A percentile compares a stretch with the other conserved stretches of the same genome.
phyloP scores from a whole-genome alignment of 177 flowering plant species.

The Tripterygium wilfordii region DNA sequence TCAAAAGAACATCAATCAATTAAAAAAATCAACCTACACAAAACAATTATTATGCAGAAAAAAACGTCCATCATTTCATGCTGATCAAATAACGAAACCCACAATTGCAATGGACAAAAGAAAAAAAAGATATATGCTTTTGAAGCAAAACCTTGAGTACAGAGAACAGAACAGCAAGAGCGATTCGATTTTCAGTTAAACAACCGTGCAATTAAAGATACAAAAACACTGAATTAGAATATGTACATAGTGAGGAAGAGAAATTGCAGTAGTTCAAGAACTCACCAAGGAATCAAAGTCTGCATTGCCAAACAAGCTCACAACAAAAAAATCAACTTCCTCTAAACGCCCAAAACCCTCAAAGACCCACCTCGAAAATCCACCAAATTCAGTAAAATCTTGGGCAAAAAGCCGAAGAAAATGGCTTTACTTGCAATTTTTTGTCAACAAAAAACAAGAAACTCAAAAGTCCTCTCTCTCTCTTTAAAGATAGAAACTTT shows the following conservation, averaged over 20 bases:
- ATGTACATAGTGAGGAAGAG: neutral
- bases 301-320: conserved; percentile 19
- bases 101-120: no score
- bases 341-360: neutral
- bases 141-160: neutral
- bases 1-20: neutral
- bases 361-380: conserved; percentile 6
- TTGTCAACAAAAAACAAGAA: neutral
- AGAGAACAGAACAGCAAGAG: neutral
- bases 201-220: neutral
- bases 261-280: neutral
- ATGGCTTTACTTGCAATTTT: conserved; percentile 5
- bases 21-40: neutral
- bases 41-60: neutral
- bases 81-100: no score
- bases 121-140: neutral
- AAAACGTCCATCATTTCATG: no score
- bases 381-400: conserved; percentile 1
- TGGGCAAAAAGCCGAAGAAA: conserved; percentile 5
- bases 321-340: conserved; percentile 5
- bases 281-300: conserved; percentile 16
- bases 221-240: neutral
- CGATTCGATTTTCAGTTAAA: neutral
- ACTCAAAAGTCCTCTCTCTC: neutral
- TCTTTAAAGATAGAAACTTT: conserved; percentile 1